Evolutionary conservation across 306 rosid species (phyloP).

Genomic region (Spatholobus suberectus): DNA sequence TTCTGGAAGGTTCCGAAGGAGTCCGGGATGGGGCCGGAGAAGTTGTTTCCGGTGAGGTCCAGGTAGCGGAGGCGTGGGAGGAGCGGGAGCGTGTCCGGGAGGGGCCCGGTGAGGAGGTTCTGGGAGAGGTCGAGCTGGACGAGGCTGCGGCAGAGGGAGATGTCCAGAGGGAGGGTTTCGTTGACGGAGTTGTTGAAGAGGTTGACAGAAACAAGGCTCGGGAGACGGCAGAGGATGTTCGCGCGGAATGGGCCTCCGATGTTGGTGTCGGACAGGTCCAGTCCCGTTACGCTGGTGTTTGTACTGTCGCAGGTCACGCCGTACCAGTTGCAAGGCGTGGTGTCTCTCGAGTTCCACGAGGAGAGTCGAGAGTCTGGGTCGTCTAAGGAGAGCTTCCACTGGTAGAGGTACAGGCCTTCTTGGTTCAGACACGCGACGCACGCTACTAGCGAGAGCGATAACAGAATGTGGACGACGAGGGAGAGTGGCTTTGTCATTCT

Average conservation of each 20-base stretch:
- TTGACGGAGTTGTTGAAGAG: slow-evolving; percentile 85
- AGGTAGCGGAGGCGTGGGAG: slow-evolving; percentile 63
- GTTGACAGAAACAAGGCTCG: slow-evolving; percentile 57
- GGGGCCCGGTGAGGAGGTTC: slow-evolving; percentile 77
- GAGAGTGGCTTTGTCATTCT: background rate
- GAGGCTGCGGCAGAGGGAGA: slow-evolving; percentile 61
- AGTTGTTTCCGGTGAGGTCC: slow-evolving; percentile 84
- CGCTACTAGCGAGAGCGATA: background rate
- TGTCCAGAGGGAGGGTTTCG: slow-evolving; percentile 56
- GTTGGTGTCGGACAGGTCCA: slow-evolving; percentile 71
- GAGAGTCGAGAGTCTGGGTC: slow-evolving; percentile 63
- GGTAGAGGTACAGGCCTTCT: slow-evolving; percentile 70
- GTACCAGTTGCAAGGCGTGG: slow-evolving; percentile 74
- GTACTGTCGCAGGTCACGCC: slow-evolving; percentile 59
- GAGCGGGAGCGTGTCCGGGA: slow-evolving; percentile 59
- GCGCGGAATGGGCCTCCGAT: slow-evolving; percentile 67
- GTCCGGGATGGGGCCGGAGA: slow-evolving; percentile 72
- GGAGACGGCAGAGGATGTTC: slow-evolving; percentile 67
- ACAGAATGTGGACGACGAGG: slow-evolving; percentile 10
- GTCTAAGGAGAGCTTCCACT: slow-evolving; percentile 59
- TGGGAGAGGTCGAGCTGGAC: slow-evolving; percentile 77
- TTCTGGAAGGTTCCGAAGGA: slow-evolving; percentile 62
- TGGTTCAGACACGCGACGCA: slow-evolving; percentile 55
- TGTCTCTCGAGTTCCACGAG: slow-evolving; percentile 65
- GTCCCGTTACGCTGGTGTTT: slow-evolving; percentile 48